Evolutionary conservation across 768 basidiomycete genomes (phyloP), one percentile per base, ranked within the genome.

Genomic region (Tricholomella constricta): DNA sequence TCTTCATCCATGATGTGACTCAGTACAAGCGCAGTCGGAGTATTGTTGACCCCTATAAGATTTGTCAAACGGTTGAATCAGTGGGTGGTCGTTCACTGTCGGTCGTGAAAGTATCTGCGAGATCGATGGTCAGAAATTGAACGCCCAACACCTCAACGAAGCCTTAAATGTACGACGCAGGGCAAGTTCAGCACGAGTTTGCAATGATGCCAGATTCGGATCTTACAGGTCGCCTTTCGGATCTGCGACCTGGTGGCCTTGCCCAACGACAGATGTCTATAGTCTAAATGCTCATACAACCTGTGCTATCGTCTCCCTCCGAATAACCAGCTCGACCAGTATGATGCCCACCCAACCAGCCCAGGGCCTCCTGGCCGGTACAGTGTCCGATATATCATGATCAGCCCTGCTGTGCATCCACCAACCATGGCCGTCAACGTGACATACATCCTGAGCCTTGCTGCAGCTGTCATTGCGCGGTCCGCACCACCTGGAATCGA

Each of bases 401-500:
- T 70, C 63, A 89, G 58, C 25, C 83, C 86, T n/a, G 86, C 88
- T 29, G 86, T 82, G 56, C 83, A 75, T 31, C 89, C 88, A 22
- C 89, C 90, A 31, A 92, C 59, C 54, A 90, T 59, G 50, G 89
- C 89, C 17, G 88, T 87, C 57, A 89, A 54, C 44, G 83, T 83
- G 56, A 91, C 72, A 67, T 90, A 90, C 74, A 78, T 83, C 69
- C 84, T 80, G 62, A 94, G 66, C 61, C 84, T 80, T 58, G 83
- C 80, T 41, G 84, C 79, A 12, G 86, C 77, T 49, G 85, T 83
- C 77, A 91, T 69, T 35, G 86, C 85, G 44, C 89, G 87, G 56
- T 92, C 89, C 52, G 79, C 80, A n/a, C 91, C 91, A 31, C 92
- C 92, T 54, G 91, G 92, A 65, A 90, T 87, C 29, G 88, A 80